Evolutionary conservation across 2,329 filamentous ascomycete species (phyloP).

Genomic region (Exophiala dermatitidis): DNA sequence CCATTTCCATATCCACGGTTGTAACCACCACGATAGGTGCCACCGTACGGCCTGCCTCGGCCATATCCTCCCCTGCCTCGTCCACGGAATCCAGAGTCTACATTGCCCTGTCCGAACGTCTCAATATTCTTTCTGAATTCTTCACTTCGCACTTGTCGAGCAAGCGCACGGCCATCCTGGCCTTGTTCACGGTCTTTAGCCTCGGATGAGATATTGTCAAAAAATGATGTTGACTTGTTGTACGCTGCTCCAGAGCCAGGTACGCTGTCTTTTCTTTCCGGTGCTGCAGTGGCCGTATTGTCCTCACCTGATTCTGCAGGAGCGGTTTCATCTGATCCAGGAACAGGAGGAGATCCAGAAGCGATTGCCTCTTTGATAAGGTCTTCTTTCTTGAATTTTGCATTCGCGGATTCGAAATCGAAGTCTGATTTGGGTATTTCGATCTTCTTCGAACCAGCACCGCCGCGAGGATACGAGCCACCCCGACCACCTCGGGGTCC

Average conservation of each 20-base stretch:
- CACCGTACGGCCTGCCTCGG: conserved; percentile 45
- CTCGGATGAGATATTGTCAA: conserved; percentile 96
- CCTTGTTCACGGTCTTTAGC: conserved; percentile 78
- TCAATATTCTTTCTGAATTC: conserved; percentile 95
- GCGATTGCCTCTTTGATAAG: conserved; percentile 83
- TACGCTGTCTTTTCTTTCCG: conserved; percentile 26
- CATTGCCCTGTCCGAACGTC: conserved; percentile 93
- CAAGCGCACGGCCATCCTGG: conserved; percentile 59
- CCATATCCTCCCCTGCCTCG: conserved; percentile 65
- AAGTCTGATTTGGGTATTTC: conserved; percentile 88
- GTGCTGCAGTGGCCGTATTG: conserved; percentile 31
- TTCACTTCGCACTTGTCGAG: conserved; percentile 81
- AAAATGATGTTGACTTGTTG: conserved; percentile 86
- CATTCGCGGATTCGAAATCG: conserved; percentile 80
- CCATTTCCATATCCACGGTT: conserved; percentile 25
- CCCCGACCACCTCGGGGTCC: conserved; percentile 42
- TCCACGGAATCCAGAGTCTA: conserved; percentile 77
- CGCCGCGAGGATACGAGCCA: conserved; percentile 34
- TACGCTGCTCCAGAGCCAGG: conserved; percentile 51
- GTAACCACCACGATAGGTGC: conserved; percentile 41
- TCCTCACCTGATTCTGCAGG: conserved; percentile 29
- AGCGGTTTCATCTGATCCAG: conserved; percentile 44
- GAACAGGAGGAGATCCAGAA: conserved; percentile 59
- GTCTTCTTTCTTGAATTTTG: conserved; percentile 83
- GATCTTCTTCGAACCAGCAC: conserved; percentile 53